Evolutionary conservation across 768 basidiomycete species (phyloP).

Genomic region (Kwoniella newhampshirensis): DNA sequence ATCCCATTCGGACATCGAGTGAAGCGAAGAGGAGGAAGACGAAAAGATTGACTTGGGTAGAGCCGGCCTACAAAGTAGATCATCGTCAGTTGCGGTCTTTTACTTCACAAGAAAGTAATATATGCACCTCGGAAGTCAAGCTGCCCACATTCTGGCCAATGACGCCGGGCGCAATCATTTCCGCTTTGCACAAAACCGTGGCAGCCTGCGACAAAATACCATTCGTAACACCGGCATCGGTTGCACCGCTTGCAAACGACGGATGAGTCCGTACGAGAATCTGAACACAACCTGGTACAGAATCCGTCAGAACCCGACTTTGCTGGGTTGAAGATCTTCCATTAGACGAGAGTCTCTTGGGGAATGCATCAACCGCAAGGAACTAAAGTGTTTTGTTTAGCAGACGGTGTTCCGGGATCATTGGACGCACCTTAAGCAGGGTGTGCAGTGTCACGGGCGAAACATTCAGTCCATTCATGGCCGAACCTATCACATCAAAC

Average conservation of each 20-base stretch:
- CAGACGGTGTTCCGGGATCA: too few relatives aligned
- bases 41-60: slow-evolving; percentile 31
- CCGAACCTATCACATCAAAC: slow-evolving; percentile 24
- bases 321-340: background rate
- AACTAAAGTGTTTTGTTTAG: too few relatives aligned
- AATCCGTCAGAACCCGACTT: slow-evolving; percentile 14
- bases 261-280: slow-evolving; percentile 31
- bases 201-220: slow-evolving; percentile 14
- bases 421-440: slow-evolving; percentile 24
- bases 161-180: slow-evolving; percentile 14
- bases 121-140: slow-evolving; percentile 18
- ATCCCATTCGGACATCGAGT: background rate
- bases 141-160: slow-evolving; percentile 13
- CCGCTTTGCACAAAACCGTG: slow-evolving; percentile 26
- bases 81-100: too few relatives aligned
- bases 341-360: slow-evolving; percentile 1
- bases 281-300: slow-evolving; percentile 22
- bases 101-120: too few relatives aligned
- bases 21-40: slow-evolving; percentile 28
- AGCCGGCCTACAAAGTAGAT: slow-evolving; percentile 16
- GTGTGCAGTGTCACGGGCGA: slow-evolving; percentile 20
- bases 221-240: slow-evolving; percentile 15
- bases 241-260: background rate
- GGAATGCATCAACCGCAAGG: slow-evolving; percentile 14
- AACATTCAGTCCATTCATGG: slow-evolving; percentile 22